Conservation (phyloP, 257 asterid species). For the Nicotiana attenuata region DNA sequence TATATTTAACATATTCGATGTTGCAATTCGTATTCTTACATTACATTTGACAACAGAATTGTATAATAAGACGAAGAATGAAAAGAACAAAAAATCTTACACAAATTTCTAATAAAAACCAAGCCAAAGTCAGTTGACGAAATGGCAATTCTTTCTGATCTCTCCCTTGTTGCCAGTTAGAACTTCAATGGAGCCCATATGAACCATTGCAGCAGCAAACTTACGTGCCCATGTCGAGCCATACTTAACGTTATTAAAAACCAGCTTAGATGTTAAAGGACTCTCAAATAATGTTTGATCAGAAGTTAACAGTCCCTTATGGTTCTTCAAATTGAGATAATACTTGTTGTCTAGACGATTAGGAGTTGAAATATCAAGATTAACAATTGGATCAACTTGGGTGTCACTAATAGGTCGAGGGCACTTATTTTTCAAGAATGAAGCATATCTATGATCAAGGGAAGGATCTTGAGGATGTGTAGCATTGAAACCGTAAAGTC, state of each 20-base stretch:
- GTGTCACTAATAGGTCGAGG: constrained; percentile 21
- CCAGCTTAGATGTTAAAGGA: constrained; percentile 25
- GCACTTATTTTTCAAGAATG: constrained; percentile 32
- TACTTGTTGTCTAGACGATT: constrained; percentile 26
- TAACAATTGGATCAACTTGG: constrained; percentile 15
- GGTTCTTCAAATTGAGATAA: constrained; percentile 21
- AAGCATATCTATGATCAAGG: constrained; percentile 30
- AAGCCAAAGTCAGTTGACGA: constrained; percentile 23
- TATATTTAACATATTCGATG: too few relatives aligned
- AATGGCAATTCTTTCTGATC: constrained; percentile 38
- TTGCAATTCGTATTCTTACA: neutral
- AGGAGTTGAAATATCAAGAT: constrained; percentile 28
- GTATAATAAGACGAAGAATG: neutral
- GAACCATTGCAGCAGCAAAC: constrained; percentile 44
- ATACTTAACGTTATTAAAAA: constrained; percentile 22
- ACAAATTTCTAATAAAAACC: neutral
- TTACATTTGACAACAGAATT: neutral
- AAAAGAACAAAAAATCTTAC: neutral
- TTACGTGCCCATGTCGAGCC: constrained; percentile 23
- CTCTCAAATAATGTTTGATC: constrained; percentile 35
- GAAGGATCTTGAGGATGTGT: constrained; percentile 42
- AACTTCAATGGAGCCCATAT: constrained; percentile 36
- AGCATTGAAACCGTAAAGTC: constrained; percentile 50
- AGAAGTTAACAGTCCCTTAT: constrained; percentile 30
- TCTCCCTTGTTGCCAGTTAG: constrained; percentile 40